Evolutionary conservation across 306 rosid genomes (phyloP), one percentile per base, ranked within the genome.

Genomic region (Cucurbita moschata): DNA sequence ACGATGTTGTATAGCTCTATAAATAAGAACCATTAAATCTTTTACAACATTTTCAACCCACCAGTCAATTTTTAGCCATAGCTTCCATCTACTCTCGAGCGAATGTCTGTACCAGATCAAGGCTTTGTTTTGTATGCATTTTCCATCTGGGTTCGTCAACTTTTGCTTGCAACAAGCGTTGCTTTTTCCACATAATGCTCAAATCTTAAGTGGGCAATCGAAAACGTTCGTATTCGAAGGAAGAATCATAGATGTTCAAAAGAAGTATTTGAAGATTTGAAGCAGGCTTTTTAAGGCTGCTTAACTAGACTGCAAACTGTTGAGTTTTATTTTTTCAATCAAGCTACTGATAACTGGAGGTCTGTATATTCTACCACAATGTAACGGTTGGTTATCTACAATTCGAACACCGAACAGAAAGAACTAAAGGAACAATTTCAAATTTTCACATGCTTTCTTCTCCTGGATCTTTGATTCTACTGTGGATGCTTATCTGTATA

Each of bases 361-460:
- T 70, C 47, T 70, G 57, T 50, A 26, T 70, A 51, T 52, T 43
- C 60, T 70, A 14, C 46, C 60, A 35, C 13, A 35, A 26, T 50
- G 26, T 35, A 70, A 70, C 74, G 35, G 16, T 70, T 47, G 74
- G 47, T n/a, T 70, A 70, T 70, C 60, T 70, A 70, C 74, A 70
- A 30, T 30, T 21, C 60, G 13, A 70, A 70, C 30, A 30, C 42
- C 40, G 12, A 50, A 70, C 46, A 50, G 59, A 70, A 14, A 70
- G 74, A 44, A 70, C 74, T 26, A 42, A 66, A 81, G 19, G 85
- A 76, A 77, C 81, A 56, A 81, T 35, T 35, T 30, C 60, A 70
- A 16, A 35, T 50, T 68, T 47, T 50, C 74, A 69, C 74, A 50
- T 69, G 59, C 23, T 69, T 70, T 70, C 60, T 70, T 60, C 16